phyloP scores from a whole-genome alignment of 768 basidiomycete genomes.

The Mycena vitilis region DNA sequence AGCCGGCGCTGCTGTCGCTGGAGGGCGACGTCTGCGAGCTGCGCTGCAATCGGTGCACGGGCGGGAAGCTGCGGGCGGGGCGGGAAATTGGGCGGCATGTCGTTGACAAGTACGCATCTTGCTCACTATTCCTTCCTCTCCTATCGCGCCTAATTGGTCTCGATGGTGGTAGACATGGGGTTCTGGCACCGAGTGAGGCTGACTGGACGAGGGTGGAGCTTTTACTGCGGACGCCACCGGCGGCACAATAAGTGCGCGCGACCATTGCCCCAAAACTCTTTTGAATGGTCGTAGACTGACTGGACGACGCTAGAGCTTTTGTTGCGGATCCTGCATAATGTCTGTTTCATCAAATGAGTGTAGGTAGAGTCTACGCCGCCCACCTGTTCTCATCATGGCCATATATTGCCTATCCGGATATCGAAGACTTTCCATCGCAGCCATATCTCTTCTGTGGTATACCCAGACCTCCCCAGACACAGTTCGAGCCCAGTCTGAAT shows the following conservation, averaged over 20 bases:
- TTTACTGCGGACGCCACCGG: slow-evolving; percentile 16
- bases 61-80: slow-evolving; percentile 24
- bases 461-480: neutral
- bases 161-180: slow-evolving; percentile 2
- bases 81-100: slow-evolving; percentile 24
- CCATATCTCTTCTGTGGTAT: no score
- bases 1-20: slow-evolving; percentile 22
- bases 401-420: neutral
- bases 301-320: slow-evolving; percentile 25
- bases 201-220: slow-evolving; percentile 27
- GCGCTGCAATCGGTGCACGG: slow-evolving; percentile 21
- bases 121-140: neutral
- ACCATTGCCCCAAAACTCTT: no score
- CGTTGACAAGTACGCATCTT: slow-evolving; percentile 23
- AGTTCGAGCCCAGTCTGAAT: no score
- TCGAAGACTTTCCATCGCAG: neutral
- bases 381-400: neutral
- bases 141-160: neutral
- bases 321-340: slow-evolving; percentile 19
- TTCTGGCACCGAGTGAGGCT: slow-evolving; percentile 2
- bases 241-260: no score
- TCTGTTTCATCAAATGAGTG: neutral
- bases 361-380: neutral
- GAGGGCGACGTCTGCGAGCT: slow-evolving; percentile 11
- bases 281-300: slow-evolving; percentile 3